Evolutionary conservation across 1,139 yeast genomes (phyloP), one percentile per base, ranked within the genome.

Genomic region (Wickerhamomyces sp.): DNA sequence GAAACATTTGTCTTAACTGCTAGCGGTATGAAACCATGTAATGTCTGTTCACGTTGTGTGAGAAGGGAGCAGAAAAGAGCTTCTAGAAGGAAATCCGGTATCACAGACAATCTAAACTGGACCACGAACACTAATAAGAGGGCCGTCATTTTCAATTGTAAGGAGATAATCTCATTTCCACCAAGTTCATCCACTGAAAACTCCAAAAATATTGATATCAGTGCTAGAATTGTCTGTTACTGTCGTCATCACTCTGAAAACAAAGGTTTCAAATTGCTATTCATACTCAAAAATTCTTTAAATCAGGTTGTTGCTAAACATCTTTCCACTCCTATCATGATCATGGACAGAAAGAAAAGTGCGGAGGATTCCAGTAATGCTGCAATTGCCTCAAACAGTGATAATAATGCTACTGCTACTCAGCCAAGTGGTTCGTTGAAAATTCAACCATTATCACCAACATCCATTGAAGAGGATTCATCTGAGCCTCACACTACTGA

Each of bases 21-120:
- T 2, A 45, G 61, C 0, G 54, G 58, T 20, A 56, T 58, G 36
- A 60, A 68, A 38, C 76, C 84, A 7, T 85, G 95, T 50, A 78
- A 78, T 54, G 89, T 88, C 48, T 92, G 98, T 64, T 60, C 81
- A 21, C 77, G 94, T 53, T 92, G 98, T 67, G 81, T 89, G 53
- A 83, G 87, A 58, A 74, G 98, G 52, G 97, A 92, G 61, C 85
- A 86, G 56, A 87, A 90, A 63, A 75, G 98, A 51, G 97, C 97
- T 1, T 84, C 92, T 42, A 81, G 92, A 71, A 78, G 90, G 51
- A 83, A 85, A 58, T 73, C 80, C 7, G 89, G 88, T 24, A 68
- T 74, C 29, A 67, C 73, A 33, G 90, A 83, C 46, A 86, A 82
- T 50, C 66, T 81, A 37, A 82, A 88, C 69, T 86, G 96, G 78